A percentile compares a stretch with the other conserved stretches of the same genome.
Conservation (phyloP, 768 basidiomycete genomes). For the Amyloporia xantha region DNA sequence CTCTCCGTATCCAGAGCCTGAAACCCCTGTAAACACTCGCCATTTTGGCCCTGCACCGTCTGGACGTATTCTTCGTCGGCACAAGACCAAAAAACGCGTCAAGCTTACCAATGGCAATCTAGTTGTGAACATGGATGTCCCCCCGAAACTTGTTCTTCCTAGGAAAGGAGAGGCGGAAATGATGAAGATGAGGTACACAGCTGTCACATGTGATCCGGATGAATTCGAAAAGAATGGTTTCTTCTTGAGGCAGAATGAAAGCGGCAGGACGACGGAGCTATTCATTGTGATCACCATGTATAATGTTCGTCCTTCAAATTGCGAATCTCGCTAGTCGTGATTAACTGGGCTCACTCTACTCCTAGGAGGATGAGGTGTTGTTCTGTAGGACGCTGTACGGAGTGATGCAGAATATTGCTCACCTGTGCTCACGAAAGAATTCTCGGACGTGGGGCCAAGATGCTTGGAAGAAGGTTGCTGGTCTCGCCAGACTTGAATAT, state of each 20-base stretch:
- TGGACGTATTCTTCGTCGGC: slow-evolving; percentile 69
- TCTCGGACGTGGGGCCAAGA: slow-evolving; percentile 95
- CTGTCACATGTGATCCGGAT: slow-evolving; percentile 91
- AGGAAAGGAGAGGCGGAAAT: slow-evolving; percentile 67
- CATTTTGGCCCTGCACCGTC: slow-evolving; percentile 87
- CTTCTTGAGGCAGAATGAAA: slow-evolving; percentile 78
- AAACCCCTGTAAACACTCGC: slow-evolving; percentile 51
- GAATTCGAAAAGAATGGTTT: slow-evolving; percentile 82
- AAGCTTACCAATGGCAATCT: slow-evolving; percentile 84
- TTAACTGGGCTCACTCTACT: background rate
- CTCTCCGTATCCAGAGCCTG: slow-evolving; percentile 9
- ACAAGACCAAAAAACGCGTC: slow-evolving; percentile 72
- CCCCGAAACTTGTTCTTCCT: slow-evolving; percentile 76
- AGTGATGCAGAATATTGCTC: slow-evolving; percentile 84
- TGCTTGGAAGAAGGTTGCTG: slow-evolving; percentile 85
- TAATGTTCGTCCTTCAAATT: slow-evolving; percentile 57
- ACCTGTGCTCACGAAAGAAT: slow-evolving; percentile 77
- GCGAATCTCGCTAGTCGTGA: background rate
- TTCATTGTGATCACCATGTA: slow-evolving; percentile 97
- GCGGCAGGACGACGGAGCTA: slow-evolving; percentile 75
- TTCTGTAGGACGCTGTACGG: slow-evolving; percentile 93
- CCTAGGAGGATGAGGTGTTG: slow-evolving; percentile 78
- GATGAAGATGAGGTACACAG: slow-evolving; percentile 71
- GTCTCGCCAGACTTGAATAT: background rate
- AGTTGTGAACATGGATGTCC: slow-evolving; percentile 78